These are phyloP conservation scores for Kwoniella mangroviensis DNA, from an alignment of 768 basidiomycete genomes.

Conservation along the genomic window DNA sequence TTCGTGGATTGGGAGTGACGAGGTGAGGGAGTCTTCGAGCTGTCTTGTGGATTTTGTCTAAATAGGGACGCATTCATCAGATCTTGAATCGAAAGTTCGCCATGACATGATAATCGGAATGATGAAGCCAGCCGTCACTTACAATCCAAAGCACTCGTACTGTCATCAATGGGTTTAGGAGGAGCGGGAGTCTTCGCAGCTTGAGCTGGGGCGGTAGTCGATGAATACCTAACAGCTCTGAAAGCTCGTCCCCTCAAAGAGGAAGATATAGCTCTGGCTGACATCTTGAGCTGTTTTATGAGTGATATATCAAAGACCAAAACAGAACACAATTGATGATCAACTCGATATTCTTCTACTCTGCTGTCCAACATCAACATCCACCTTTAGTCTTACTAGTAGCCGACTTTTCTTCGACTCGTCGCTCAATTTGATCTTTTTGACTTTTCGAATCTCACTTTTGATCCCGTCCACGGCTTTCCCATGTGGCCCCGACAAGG, in stretches of 20 bases:
- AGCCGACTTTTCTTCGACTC: neutral
- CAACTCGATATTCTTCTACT: neutral
- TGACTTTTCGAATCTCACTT: neutral
- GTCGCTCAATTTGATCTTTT: neutral
- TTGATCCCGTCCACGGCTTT: neutral
- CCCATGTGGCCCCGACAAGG: slow-evolving; percentile 1
- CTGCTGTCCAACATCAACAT: no score
- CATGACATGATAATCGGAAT: neutral
- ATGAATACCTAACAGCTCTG: slow-evolving; percentile 27
- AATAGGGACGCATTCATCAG: neutral
- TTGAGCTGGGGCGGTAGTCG: slow-evolving; percentile 24
- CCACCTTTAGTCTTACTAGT: neutral
- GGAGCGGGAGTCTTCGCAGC: slow-evolving; percentile 20
- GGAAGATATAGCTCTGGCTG: slow-evolving; percentile 24
- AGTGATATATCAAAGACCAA: neutral
- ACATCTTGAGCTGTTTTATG: slow-evolving; percentile 20
- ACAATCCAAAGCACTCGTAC: slow-evolving; percentile 89
- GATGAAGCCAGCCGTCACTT: slow-evolving; percentile 26
- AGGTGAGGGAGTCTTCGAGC: slow-evolving; percentile 38
- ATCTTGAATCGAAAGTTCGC: neutral
- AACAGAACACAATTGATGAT: neutral
- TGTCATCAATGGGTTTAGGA: slow-evolving; percentile 76
- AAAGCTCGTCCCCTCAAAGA: slow-evolving; percentile 13
- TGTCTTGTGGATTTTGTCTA: slow-evolving; percentile 55
- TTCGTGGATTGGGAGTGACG: slow-evolving; percentile 79